These are phyloP conservation scores for Candida smagusa DNA, from an alignment of 1,139 yeast species.

Conservation along the genomic window DNA sequence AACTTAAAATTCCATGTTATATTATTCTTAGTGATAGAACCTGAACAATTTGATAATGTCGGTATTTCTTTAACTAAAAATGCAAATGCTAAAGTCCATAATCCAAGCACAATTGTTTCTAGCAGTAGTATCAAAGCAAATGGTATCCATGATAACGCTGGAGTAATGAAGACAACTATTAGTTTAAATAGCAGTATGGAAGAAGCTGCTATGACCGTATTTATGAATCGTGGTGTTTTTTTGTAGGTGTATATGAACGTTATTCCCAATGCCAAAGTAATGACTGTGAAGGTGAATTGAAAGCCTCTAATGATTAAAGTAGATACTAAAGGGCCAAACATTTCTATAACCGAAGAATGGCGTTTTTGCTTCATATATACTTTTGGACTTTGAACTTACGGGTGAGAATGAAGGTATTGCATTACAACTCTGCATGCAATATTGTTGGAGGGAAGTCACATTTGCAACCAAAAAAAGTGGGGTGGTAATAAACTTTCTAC, in stretches of 20 bases:
- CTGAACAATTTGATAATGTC: slow-evolving; percentile 8
- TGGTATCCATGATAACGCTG: slow-evolving; percentile 7
- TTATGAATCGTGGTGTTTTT: slow-evolving; percentile 2
- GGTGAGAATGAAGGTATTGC: too few species aligned
- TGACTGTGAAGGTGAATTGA: slow-evolving; percentile 8
- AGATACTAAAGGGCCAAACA: slow-evolving; percentile 8
- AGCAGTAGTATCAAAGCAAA: slow-evolving; percentile 5
- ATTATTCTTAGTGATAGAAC: not conserved
- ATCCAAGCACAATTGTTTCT: slow-evolving; percentile 8
- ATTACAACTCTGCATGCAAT: too few species aligned
- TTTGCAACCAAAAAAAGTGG: slow-evolving; percentile 3
- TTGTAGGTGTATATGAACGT: slow-evolving; percentile 1
- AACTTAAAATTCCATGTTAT: slow-evolving; percentile 2
- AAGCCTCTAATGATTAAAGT: slow-evolving; percentile 8
- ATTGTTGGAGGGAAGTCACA: not conserved
- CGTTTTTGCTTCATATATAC: not conserved
- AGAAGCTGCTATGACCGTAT: slow-evolving; percentile 10
- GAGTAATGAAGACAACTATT: slow-evolving; percentile 7
- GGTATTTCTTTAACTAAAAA: slow-evolving; percentile 7
- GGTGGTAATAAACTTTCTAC: not conserved
- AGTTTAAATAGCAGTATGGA: slow-evolving; percentile 8
- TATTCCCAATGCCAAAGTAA: slow-evolving; percentile 7
- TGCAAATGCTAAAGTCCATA: slow-evolving; percentile 11
- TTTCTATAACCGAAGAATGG: slow-evolving; percentile 1
- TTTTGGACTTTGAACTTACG: too few species aligned